Conservation (phyloP, 2,329 filamentous ascomycete genomes). For the Colletotrichum sp. region DNA sequence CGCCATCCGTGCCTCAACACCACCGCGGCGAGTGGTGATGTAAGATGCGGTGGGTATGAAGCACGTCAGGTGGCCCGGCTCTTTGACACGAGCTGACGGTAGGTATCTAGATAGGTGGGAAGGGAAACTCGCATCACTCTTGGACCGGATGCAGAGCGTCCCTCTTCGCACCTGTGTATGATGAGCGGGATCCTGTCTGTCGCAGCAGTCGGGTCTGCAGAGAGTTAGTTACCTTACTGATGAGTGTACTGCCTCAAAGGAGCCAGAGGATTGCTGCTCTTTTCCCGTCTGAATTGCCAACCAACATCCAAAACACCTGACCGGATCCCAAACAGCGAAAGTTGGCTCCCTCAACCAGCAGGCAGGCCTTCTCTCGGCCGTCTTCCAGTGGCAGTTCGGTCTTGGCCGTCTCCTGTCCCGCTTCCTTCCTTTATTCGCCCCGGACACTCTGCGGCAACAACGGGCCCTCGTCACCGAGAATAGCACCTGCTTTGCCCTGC, state of each 20-base stretch:
- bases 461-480: background rate
- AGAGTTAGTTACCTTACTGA: background rate
- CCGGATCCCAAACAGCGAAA: background rate
- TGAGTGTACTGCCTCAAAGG: background rate
- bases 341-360: background rate
- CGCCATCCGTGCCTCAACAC: slow-evolving; percentile 2
- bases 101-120: background rate
- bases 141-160: background rate
- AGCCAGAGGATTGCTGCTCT: background rate
- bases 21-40: background rate
- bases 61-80: slow-evolving; percentile 1
- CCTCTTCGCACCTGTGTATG: background rate
- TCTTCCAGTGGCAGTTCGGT: background rate
- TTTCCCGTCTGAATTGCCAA: background rate
- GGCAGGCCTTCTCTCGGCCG: background rate
- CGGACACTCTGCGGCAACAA: background rate
- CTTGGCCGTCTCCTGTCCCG: background rate
- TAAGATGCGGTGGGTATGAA: slow-evolving; percentile 1
- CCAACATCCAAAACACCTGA: background rate
- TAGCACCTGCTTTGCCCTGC: background rate
- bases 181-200: background rate
- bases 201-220: background rate
- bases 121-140: background rate
- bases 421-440: background rate
- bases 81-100: background rate